These are phyloP conservation scores for Collybiopsis confluens DNA, from an alignment of 768 basidiomycete species.

Conservation along the genomic window DNA sequence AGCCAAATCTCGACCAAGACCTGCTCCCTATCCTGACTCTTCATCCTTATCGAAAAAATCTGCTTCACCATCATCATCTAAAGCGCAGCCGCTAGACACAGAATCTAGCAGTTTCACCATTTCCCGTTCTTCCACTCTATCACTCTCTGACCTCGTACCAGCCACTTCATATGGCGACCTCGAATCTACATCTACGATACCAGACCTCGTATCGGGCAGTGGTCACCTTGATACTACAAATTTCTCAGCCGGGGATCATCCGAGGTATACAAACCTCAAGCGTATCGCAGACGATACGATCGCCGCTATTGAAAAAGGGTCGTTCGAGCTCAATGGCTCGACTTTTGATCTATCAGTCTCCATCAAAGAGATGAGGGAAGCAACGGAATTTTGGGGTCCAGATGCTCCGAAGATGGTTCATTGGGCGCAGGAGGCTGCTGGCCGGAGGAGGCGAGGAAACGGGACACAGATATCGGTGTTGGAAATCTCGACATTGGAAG, in stretches of 20 bases:
- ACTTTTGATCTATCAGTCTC: conserved; percentile 24
- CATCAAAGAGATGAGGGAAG: conserved; percentile 25
- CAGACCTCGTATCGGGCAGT: background rate
- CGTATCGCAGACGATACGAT: conserved; percentile 51
- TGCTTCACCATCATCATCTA: no score
- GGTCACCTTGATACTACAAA: conserved; percentile 1
- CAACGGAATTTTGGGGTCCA: conserved; percentile 52
- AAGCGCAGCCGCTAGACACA: no score
- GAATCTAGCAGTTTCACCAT: no score
- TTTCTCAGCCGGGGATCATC: background rate
- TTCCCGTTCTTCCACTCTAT: no score
- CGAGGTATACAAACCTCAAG: conserved; percentile 18
- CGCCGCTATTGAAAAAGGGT: conserved; percentile 42
- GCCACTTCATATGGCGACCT: background rate
- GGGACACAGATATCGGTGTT: conserved; percentile 40
- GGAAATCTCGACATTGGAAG: conserved; percentile 63
- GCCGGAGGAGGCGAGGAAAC: background rate
- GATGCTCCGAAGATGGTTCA: conserved; percentile 23
- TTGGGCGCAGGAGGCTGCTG: background rate
- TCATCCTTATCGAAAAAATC: background rate
- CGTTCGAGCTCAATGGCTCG: conserved; percentile 24
- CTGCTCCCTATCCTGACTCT: background rate
- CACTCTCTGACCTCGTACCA: no score
- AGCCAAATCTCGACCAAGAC: background rate
- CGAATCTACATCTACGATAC: background rate